phyloP scores from a whole-genome alignment of 441 rosid species.

The Biscutella laevigata region DNA sequence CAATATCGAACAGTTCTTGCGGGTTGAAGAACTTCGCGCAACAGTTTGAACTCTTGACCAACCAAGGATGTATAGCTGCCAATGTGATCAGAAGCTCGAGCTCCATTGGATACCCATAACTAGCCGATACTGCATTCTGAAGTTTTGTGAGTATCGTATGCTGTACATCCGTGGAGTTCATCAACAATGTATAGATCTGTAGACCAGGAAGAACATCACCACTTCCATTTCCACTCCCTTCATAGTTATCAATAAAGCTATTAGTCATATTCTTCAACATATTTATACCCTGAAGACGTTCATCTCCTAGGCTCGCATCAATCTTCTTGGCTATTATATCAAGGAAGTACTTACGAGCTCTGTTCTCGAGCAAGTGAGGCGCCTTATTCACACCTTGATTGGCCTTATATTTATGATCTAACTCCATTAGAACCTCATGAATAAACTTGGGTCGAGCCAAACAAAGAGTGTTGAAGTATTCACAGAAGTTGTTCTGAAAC shows the following conservation, averaged over 20 bases:
- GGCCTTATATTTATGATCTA: slow-evolving; percentile 57
- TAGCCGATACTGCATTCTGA: slow-evolving; percentile 42
- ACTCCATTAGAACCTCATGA: slow-evolving; percentile 51
- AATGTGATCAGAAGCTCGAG: slow-evolving; percentile 77
- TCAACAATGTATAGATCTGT: slow-evolving; percentile 78
- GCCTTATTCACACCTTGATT: slow-evolving; percentile 41
- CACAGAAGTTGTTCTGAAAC: slow-evolving; percentile 94
- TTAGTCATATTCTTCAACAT: slow-evolving; percentile 68
- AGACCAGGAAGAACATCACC: slow-evolving; percentile 78
- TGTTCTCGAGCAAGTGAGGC: slow-evolving; percentile 56
- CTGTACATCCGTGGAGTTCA: slow-evolving; percentile 76
- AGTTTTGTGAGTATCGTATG: slow-evolving; percentile 54
- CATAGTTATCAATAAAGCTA: slow-evolving; percentile 74
- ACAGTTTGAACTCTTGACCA: slow-evolving; percentile 61
- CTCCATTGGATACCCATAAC: slow-evolving; percentile 65
- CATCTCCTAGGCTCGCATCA: slow-evolving; percentile 55
- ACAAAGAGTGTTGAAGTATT: slow-evolving; percentile 88
- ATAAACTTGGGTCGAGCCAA: slow-evolving; percentile 84
- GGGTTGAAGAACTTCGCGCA: slow-evolving; percentile 47
- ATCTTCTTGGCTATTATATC: slow-evolving; percentile 77
- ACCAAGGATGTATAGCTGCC: slow-evolving; percentile 87
- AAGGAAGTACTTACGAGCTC: slow-evolving; percentile 75
- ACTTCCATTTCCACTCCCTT: slow-evolving; percentile 39
- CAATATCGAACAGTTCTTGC: slow-evolving; percentile 42
- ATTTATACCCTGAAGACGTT: slow-evolving; percentile 67